Percentiles rank a stretch among this genome's conserved stretches.
These are phyloP conservation scores for Herpetomonas samuelpessoai DNA, from an alignment of 208 protist species.

Conservation along the genomic window DNA sequence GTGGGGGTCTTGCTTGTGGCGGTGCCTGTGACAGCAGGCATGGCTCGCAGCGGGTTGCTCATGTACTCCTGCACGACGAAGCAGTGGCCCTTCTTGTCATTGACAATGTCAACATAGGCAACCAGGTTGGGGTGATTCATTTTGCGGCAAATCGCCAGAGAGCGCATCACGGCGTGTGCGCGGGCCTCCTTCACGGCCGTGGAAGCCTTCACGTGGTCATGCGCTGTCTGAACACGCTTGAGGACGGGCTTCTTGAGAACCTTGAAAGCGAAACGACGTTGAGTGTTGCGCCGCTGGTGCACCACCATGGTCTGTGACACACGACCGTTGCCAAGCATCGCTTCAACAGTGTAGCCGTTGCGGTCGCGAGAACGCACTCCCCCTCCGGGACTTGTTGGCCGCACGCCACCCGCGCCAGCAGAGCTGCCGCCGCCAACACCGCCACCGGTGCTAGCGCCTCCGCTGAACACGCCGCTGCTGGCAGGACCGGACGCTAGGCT, in stretches of 20 bases:
- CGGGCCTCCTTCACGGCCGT: conserved; percentile 13
- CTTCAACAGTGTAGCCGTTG: conserved; percentile 54
- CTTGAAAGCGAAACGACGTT: conserved; percentile 63
- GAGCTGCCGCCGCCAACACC: too few relatives aligned
- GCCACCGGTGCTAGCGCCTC: too few relatives aligned
- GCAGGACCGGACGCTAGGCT: neutral
- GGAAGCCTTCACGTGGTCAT: conserved; percentile 3
- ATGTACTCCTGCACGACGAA: conserved; percentile 72
- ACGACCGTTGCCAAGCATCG: conserved; percentile 39
- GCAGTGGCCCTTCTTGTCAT: conserved; percentile 50
- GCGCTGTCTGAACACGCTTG: conserved; percentile 22
- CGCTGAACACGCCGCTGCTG: too few relatives aligned
- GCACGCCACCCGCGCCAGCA: neutral
- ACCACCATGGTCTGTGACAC: conserved; percentile 65
- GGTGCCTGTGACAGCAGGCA: conserved; percentile 20
- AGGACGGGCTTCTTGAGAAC: conserved; percentile 47
- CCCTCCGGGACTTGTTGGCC: neutral
- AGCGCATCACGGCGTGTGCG: conserved; percentile 19
- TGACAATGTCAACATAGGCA: conserved; percentile 65
- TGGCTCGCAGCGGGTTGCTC: conserved; percentile 12
- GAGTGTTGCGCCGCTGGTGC: conserved; percentile 38
- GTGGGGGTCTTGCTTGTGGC: conserved; percentile 9
- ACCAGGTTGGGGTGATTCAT: conserved; percentile 67
- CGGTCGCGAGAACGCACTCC: neutral
- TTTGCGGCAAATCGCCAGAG: conserved; percentile 51